Conservation (phyloP, 2,329 filamentous ascomycete species). For the Cordyceps javanica region DNA sequence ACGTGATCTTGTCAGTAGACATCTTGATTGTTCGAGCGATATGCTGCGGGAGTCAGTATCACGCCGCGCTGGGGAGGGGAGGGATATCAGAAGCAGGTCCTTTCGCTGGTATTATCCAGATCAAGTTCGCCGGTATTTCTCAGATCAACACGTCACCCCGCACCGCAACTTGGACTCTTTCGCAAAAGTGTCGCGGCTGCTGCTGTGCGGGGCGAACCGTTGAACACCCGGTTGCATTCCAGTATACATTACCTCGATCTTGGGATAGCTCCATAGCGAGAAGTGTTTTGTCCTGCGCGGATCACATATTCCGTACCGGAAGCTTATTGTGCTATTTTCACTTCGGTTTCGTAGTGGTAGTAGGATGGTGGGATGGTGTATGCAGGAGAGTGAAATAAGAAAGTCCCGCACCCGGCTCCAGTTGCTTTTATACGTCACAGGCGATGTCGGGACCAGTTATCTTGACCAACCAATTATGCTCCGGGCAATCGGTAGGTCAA, state of each 20-base stretch:
- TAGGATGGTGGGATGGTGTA: not conserved
- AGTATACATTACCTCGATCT: constrained; percentile 36
- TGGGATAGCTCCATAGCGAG: constrained; percentile 28
- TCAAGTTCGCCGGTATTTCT: constrained; percentile 82
- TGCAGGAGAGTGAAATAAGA: not conserved
- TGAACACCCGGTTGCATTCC: constrained; percentile 29
- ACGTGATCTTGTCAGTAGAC: constrained; percentile 80
- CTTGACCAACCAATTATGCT: not conserved
- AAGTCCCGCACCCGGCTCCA: not conserved
- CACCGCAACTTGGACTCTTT: not conserved
- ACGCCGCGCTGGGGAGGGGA: constrained; percentile 25
- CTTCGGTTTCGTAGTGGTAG: not conserved
- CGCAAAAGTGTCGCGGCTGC: not conserved
- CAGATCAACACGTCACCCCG: constrained; percentile 41
- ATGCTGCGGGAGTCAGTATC: constrained; percentile 43
- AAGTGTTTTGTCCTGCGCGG: constrained; percentile 5
- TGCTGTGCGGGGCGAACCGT: not conserved
- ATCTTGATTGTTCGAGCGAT: constrained; percentile 47
- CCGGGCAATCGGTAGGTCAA: not conserved
- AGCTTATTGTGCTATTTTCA: not conserved
- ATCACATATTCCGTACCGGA: constrained; percentile 10
- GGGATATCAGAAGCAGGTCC: constrained; percentile 67
- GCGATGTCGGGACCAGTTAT: not conserved
- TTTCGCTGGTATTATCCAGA: constrained; percentile 85
- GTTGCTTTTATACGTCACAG: constrained; percentile 5